Evolutionary conservation across 2,329 filamentous ascomycete genomes (phyloP), one percentile per base, ranked within the genome.

Genomic region (Fusarium sp.): DNA sequence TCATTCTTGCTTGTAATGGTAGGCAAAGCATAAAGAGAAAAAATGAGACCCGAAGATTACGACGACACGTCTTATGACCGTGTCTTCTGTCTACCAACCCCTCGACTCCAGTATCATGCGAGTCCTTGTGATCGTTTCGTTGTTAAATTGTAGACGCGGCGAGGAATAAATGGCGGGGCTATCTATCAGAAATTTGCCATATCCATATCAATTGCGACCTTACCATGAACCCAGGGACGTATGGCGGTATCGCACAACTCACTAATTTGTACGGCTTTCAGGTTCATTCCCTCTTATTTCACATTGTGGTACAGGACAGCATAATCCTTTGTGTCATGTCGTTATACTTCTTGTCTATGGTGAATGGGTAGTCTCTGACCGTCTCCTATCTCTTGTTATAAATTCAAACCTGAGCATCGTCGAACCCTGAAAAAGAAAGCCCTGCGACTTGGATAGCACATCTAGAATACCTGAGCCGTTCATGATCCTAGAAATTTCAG

Each of bases 1-100:
- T 80, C 77, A 77, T 77, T 74, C 77, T 79, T 79, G 76, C 77
- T 78, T 79, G 73, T 78, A 77, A 79, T 79, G 78, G 77, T 80
- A 79, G 76, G 75, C 73, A 74, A 77, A 73, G 75, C 77, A 78
- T 76, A 77, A 73, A 76, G 78, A 54, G 66, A 58, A 67, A 77
- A 76, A 79, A 78, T 79, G 77, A 80, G 76, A 79, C 77, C 75
- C 65, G 68, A 74, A 71, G 75, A 77, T 78, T 75, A 70, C 73
- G 73, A 76, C 66, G 66, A 77, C 75, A 75, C 67, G 64, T 68
- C 45, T 56, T 60, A 30, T 65, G 38, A 49, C 51, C 57, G 67
- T 76, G 74, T 75, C 64, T 59, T 71, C 59, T 72, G 66, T 75
- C 73, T 75, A 75, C 70, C 66, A 71, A 72, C 43, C 49, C 49